Percentiles rank a stretch among this genome's conserved stretches.
These are phyloP conservation scores for Aspergillus sp. DNA, from an alignment of 2,329 filamentous ascomycete genomes.

Conservation along the genomic window DNA sequence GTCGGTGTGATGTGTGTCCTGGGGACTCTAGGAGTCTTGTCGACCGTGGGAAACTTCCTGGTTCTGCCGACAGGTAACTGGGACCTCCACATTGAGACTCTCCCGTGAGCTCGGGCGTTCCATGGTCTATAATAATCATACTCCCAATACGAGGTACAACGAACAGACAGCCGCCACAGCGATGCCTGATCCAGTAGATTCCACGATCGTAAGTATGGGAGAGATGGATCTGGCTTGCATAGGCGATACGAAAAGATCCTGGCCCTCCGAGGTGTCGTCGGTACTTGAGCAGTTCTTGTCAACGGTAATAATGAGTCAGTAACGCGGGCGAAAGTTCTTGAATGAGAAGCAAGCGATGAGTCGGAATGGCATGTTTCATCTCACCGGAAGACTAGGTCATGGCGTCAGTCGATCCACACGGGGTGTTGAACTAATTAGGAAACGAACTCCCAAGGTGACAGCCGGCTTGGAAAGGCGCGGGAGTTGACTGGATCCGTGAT, in stretches of 20 bases:
- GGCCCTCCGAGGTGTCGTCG: no score
- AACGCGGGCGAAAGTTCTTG: not conserved
- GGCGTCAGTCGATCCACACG: conserved; percentile 14
- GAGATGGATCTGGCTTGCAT: no score
- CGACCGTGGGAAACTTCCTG: not conserved
- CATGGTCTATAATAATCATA: not conserved
- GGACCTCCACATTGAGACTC: not conserved
- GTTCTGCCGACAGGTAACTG: not conserved
- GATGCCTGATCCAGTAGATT: conserved; percentile 3
- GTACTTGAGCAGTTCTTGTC: no score
- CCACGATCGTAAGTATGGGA: not conserved
- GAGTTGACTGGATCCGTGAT: not conserved
- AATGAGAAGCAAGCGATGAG: conserved; percentile 1
- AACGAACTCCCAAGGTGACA: not conserved
- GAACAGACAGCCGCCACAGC: not conserved
- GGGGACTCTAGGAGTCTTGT: no score
- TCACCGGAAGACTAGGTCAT: conserved; percentile 5
- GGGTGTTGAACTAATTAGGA: conserved; percentile 11
- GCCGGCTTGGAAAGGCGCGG: not conserved
- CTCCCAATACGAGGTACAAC: not conserved
- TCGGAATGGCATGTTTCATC: conserved; percentile 10
- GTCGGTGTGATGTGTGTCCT: no score
- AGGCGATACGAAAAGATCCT: no score
- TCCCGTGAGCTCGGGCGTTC: not conserved
- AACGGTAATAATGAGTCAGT: no score